Evolutionary conservation across 208 protist species (phyloP).

Genomic region (Leishmania mexicana): DNA sequence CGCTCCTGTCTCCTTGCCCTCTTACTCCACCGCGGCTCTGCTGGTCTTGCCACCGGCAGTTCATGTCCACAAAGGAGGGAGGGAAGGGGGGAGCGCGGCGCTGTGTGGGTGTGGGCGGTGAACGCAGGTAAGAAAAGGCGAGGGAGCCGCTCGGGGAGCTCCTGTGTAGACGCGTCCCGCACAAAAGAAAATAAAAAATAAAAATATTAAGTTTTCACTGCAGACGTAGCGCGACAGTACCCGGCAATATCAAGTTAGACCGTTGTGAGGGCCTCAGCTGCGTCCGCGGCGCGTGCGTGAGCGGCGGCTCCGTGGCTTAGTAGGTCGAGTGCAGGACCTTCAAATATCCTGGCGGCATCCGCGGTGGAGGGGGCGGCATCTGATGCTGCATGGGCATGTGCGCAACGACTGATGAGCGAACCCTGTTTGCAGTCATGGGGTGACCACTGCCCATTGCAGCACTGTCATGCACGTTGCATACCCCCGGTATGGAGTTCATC

Average conservation of each 20-base stretch:
- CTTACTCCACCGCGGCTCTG: neutral
- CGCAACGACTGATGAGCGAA: neutral
- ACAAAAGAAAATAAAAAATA: neutral
- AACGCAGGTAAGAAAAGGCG: neutral
- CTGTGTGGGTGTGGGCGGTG: neutral
- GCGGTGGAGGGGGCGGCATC: neutral
- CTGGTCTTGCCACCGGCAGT: neutral
- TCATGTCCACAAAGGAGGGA: neutral
- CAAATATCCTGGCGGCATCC: slow-evolving; percentile 1
- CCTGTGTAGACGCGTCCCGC: neutral
- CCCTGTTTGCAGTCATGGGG: neutral
- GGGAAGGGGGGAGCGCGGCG: neutral
- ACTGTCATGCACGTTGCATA: neutral
- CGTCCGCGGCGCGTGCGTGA: neutral
- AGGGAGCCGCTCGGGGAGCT: neutral
- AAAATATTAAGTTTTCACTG: neutral
- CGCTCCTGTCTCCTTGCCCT: neutral
- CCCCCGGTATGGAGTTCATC: neutral
- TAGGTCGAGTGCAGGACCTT: slow-evolving; percentile 12
- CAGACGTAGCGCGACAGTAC: neutral
- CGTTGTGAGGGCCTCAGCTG: neutral
- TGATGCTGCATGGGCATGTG: neutral
- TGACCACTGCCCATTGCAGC: neutral
- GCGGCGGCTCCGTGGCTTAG: neutral
- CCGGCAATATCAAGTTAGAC: neutral